Evolutionary conservation across 1,139 yeast genomes (phyloP).

Genomic region (Martiniozyma asiatica): DNA sequence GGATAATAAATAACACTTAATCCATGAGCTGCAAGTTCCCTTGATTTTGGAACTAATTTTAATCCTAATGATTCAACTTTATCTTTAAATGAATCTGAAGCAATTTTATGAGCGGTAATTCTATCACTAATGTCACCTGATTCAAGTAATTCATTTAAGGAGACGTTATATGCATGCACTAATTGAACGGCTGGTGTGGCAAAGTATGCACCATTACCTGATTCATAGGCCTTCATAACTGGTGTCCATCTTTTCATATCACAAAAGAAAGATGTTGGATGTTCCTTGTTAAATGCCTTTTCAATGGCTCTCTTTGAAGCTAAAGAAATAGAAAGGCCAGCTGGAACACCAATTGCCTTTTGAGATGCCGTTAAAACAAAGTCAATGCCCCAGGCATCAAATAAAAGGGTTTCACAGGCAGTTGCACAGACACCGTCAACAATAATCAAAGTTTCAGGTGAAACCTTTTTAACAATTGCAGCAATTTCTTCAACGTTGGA

Average conservation of each 20-base stretch:
- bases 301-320: slow-evolving; percentile 66
- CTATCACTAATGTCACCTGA: slow-evolving; percentile 40
- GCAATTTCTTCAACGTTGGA: slow-evolving; percentile 60
- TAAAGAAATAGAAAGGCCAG: slow-evolving; percentile 74
- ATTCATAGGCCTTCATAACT: slow-evolving; percentile 76
- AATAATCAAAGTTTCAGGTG: slow-evolving; percentile 72
- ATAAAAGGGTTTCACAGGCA: slow-evolving; percentile 76
- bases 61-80: slow-evolving; percentile 42
- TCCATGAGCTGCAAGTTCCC: slow-evolving; percentile 71
- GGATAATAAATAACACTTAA: slow-evolving; percentile 82
- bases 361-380: slow-evolving; percentile 86
- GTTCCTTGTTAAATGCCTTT: slow-evolving; percentile 44
- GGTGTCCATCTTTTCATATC: slow-evolving; percentile 83
- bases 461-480: slow-evolving; percentile 41
- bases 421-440: slow-evolving; percentile 95
- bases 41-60: slow-evolving; percentile 48
- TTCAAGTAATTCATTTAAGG: slow-evolving; percentile 60
- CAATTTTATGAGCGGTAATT: slow-evolving; percentile 49
- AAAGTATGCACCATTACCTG: slow-evolving; percentile 73
- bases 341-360: slow-evolving; percentile 90
- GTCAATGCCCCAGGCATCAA: slow-evolving; percentile 86
- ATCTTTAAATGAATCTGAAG: slow-evolving; percentile 56
- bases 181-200: slow-evolving; percentile 92
- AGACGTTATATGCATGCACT: slow-evolving; percentile 67
- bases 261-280: slow-evolving; percentile 52